Conservation (phyloP, 805 yeast species). For the Myxozyma monticola region DNA sequence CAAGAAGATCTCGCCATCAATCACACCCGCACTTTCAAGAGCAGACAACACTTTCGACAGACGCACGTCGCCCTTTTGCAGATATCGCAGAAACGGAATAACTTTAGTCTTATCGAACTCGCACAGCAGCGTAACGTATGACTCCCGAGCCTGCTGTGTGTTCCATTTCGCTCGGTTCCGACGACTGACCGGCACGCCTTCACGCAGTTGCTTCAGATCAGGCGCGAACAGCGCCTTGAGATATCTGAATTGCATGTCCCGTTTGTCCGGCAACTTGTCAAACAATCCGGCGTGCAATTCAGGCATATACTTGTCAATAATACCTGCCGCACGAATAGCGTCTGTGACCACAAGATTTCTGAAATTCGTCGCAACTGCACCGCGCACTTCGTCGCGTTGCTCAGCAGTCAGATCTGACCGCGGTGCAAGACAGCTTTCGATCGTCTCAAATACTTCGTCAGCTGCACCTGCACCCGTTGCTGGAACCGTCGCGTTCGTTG, state of each 20-base stretch:
- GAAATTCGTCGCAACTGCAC: slow-evolving; percentile 18
- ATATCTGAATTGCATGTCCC: slow-evolving; percentile 23
- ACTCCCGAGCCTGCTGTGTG: slow-evolving; percentile 29
- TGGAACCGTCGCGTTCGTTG: slow-evolving; percentile 2
- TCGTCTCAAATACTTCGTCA: slow-evolving; percentile 27
- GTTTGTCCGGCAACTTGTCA: slow-evolving; percentile 16
- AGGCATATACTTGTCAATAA: slow-evolving; percentile 24
- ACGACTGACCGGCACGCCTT: slow-evolving; percentile 6
- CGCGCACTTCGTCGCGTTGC: slow-evolving; percentile 22
- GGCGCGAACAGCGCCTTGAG: slow-evolving; percentile 23
- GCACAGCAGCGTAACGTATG: slow-evolving; percentile 29
- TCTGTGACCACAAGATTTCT: slow-evolving; percentile 25
- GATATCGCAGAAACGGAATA: slow-evolving; percentile 21
- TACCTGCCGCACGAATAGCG: slow-evolving; percentile 22
- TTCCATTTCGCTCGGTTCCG: slow-evolving; percentile 27
- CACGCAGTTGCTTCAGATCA: slow-evolving; percentile 12
- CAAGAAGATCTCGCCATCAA: slow-evolving; percentile 30
- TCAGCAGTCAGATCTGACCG: slow-evolving; percentile 16
- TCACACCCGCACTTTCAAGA: slow-evolving; percentile 27
- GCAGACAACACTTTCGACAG: slow-evolving; percentile 25
- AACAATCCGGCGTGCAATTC: slow-evolving; percentile 24
- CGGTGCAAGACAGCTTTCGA: slow-evolving; percentile 25
- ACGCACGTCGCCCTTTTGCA: slow-evolving; percentile 29
- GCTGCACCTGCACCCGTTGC: slow-evolving; percentile 6
- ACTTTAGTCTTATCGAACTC: slow-evolving; percentile 27